Conservation (phyloP, 176 grass and related monocot species). For the Musa acuminata region DNA sequence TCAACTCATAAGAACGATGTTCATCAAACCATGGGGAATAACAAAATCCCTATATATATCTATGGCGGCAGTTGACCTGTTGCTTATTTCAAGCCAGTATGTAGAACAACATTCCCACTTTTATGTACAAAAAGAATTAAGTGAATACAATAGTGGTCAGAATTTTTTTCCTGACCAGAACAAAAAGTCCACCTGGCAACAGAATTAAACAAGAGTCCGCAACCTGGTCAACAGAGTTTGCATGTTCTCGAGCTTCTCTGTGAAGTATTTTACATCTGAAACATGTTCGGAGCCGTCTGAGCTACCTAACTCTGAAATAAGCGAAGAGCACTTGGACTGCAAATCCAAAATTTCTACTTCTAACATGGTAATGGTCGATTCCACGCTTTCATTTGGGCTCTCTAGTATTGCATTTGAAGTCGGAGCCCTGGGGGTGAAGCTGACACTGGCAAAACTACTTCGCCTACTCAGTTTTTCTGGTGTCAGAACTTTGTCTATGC, state of each 20-base stretch:
- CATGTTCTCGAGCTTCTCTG: conserved; percentile 72
- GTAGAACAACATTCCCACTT: neutral
- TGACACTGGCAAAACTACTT: conserved; percentile 69
- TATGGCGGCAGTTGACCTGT: neutral
- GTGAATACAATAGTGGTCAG: neutral
- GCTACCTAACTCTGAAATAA: conserved; percentile 36
- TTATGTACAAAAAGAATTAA: conserved; percentile 12
- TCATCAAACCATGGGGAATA: too few relatives aligned
- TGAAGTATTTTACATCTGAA: conserved; percentile 42
- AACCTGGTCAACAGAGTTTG: conserved; percentile 60
- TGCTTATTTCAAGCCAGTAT: neutral
- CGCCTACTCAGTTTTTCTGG: conserved; percentile 67
- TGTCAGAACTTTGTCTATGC: conserved; percentile 58
- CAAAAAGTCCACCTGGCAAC: neutral
- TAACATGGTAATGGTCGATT: conserved; percentile 54
- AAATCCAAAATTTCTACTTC: conserved; percentile 61
- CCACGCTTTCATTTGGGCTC: conserved; percentile 38
- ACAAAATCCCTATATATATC: neutral
- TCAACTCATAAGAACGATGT: too few relatives aligned
- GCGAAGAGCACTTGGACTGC: conserved; percentile 48
- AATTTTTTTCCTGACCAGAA: neutral
- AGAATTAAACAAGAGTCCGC: conserved; percentile 25
- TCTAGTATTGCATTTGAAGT: conserved; percentile 27
- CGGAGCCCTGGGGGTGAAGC: conserved; percentile 49
- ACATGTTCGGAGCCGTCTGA: conserved; percentile 26